phyloP scores from a whole-genome alignment of 2,329 filamentous ascomycete genomes.

The Fusarium mundagurra region DNA sequence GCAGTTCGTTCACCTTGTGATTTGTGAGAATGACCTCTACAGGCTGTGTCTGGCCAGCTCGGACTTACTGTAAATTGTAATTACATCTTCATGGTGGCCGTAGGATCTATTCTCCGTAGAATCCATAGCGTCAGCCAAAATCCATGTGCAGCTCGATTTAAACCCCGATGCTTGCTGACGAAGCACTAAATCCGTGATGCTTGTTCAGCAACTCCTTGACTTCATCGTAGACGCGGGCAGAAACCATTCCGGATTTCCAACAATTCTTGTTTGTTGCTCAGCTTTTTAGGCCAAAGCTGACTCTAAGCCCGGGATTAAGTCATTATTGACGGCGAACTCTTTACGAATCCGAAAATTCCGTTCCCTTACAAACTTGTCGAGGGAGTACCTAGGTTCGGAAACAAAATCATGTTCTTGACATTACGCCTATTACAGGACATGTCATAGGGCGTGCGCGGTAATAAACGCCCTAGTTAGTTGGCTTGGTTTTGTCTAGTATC shows the following conservation, averaged over 20 bases:
- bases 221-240: background rate
- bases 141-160: background rate
- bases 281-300: background rate
- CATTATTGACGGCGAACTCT: background rate
- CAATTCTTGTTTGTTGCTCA: background rate
- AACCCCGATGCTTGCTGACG: slow-evolving; percentile 12
- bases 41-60: background rate
- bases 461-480: background rate
- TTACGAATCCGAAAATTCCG: background rate
- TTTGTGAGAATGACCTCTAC: background rate
- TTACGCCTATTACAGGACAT: background rate
- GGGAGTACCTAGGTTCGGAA: background rate
- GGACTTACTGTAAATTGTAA: background rate
- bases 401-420: background rate
- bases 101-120: background rate
- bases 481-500: background rate
- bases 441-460: background rate
- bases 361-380: background rate
- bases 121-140: background rate
- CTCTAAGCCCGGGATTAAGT: background rate
- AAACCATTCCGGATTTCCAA: background rate
- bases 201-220: slow-evolving; percentile 2
- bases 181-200: slow-evolving; percentile 12
- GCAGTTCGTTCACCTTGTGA: background rate
- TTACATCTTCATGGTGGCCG: background rate